Percentiles rank a stretch among this genome's conserved stretches.
Evolutionary conservation across 2,329 filamentous ascomycete species (phyloP).

Genomic region (Fusarium annulatum): DNA sequence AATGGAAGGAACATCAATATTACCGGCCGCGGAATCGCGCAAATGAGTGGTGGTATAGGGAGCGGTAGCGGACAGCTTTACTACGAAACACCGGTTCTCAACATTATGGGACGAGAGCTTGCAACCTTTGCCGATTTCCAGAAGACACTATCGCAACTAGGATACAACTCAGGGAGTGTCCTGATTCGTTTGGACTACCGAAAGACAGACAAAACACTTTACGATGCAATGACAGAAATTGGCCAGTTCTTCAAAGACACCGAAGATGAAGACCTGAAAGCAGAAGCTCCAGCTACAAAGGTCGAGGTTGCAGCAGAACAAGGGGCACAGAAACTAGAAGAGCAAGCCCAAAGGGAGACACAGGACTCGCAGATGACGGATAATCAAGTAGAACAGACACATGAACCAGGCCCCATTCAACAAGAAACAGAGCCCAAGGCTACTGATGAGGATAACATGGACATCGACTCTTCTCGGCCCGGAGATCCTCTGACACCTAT

Average conservation of each 20-base stretch:
- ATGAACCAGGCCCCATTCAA: slow-evolving; percentile 5
- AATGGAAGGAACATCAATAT: slow-evolving; percentile 76
- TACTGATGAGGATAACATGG: slow-evolving; percentile 29
- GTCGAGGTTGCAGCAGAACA: slow-evolving; percentile 15
- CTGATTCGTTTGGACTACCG: slow-evolving; percentile 82
- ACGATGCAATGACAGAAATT: slow-evolving; percentile 87
- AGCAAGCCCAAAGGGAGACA: slow-evolving; percentile 16
- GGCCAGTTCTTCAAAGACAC: slow-evolving; percentile 75
- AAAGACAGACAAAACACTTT: slow-evolving; percentile 79
- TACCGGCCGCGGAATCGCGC: slow-evolving; percentile 82
- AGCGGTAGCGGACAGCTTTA: slow-evolving; percentile 78
- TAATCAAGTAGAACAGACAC: slow-evolving; percentile 10
- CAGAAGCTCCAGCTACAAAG: slow-evolving; percentile 8
- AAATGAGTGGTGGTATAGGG: slow-evolving; percentile 63
- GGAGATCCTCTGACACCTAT: slow-evolving; percentile 62
- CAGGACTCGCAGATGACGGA: slow-evolving; percentile 43
- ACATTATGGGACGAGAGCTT: slow-evolving; percentile 84
- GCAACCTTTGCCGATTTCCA: slow-evolving; percentile 83
- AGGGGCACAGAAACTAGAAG: slow-evolving; percentile 11
- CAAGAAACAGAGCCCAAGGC: slow-evolving; percentile 3
- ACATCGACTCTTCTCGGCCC: slow-evolving; percentile 32
- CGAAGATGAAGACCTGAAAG: slow-evolving; percentile 42
- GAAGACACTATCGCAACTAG: slow-evolving; percentile 87
- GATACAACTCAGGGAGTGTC: slow-evolving; percentile 85
- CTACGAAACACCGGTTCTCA: slow-evolving; percentile 88